Conservation (phyloP, 2,329 filamentous ascomycete species). For the Immersiporthe knoxdaviesiana region DNA sequence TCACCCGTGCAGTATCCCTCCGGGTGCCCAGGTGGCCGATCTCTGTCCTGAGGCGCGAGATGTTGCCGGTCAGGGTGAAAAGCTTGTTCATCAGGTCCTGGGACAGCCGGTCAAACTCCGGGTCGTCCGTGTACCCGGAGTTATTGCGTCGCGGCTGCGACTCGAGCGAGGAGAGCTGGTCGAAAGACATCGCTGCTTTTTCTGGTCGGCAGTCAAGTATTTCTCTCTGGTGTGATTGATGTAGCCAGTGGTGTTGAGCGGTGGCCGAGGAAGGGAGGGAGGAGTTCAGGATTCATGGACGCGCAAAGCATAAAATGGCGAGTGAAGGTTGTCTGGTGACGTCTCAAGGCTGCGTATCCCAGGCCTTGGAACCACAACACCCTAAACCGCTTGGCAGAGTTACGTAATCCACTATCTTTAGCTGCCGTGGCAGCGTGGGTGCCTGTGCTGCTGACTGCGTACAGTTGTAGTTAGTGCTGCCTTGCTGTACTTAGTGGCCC, state of each 20-base stretch:
- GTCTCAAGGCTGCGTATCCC: slow-evolving; percentile 11
- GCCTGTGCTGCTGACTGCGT: not conserved
- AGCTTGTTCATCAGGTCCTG: slow-evolving; percentile 84
- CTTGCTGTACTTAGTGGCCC: not conserved
- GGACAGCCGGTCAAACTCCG: slow-evolving; percentile 84
- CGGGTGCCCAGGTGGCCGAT: slow-evolving; percentile 85
- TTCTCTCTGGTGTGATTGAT: not conserved
- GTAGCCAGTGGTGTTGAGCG: not conserved
- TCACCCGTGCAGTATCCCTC: slow-evolving; percentile 86
- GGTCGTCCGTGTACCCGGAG: slow-evolving; percentile 83
- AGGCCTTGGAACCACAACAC: slow-evolving; percentile 4
- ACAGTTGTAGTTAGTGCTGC: not conserved
- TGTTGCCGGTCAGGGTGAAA: slow-evolving; percentile 86
- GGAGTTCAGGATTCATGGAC: not conserved
- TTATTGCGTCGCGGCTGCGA: slow-evolving; percentile 57
- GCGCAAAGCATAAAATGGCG: not conserved
- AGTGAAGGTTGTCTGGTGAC: slow-evolving; percentile 23
- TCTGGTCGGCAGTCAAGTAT: not conserved
- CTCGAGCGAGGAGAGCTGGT: slow-evolving; percentile 83
- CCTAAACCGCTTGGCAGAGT: slow-evolving; percentile 2
- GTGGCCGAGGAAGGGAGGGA: not conserved
- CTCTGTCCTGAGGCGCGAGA: slow-evolving; percentile 81
- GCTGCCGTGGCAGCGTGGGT: not conserved
- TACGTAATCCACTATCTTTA: slow-evolving; percentile 18
- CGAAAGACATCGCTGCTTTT: slow-evolving; percentile 79